These are phyloP conservation scores for Massarina eburnea DNA, from an alignment of 2,329 filamentous ascomycete species.

Conservation along the genomic window DNA sequence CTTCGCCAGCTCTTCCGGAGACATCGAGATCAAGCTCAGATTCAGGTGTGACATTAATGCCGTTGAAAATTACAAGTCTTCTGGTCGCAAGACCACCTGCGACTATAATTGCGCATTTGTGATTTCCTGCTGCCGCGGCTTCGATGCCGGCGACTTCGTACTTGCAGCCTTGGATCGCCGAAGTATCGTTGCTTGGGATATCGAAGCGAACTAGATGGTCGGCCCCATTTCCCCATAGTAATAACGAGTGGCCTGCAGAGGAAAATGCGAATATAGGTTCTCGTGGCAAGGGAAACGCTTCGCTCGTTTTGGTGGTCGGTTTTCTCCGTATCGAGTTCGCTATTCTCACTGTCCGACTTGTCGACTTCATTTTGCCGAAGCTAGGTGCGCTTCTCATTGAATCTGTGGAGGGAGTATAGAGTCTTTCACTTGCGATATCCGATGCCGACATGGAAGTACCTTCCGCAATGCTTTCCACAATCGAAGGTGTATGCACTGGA, in stretches of 20 bases:
- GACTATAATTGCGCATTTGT: conserved; percentile 36
- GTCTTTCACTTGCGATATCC: conserved; percentile 12
- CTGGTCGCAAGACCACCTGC: conserved; percentile 18
- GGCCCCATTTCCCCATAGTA: conserved; percentile 21
- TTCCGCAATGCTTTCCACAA: conserved; percentile 10
- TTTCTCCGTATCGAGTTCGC: conserved; percentile 27
- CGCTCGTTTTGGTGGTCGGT: conserved; percentile 16
- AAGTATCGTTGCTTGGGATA: conserved; percentile 24
- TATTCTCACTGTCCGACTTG: conserved; percentile 21
- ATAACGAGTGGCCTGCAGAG: conserved; percentile 21
- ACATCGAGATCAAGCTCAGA: conserved; percentile 19
- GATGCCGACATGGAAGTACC: conserved; percentile 13
- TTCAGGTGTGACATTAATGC: conserved; percentile 19
- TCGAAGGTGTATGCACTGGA: conserved; percentile 17
- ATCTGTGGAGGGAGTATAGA: conserved; percentile 17
- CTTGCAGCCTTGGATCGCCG: conserved; percentile 28
- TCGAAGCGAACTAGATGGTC: conserved; percentile 32
- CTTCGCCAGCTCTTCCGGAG: conserved; percentile 9
- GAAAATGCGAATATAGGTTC: conserved; percentile 37
- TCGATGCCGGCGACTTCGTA: conserved; percentile 38
- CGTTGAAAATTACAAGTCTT: conserved; percentile 30
- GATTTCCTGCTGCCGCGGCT: conserved; percentile 35
- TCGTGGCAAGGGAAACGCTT: conserved; percentile 24
- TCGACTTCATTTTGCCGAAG: conserved; percentile 17
- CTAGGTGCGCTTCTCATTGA: conserved; percentile 19